Conservation (phyloP, 2,329 filamentous ascomycete genomes). For the Alternaria hordeiaustralica region DNA sequence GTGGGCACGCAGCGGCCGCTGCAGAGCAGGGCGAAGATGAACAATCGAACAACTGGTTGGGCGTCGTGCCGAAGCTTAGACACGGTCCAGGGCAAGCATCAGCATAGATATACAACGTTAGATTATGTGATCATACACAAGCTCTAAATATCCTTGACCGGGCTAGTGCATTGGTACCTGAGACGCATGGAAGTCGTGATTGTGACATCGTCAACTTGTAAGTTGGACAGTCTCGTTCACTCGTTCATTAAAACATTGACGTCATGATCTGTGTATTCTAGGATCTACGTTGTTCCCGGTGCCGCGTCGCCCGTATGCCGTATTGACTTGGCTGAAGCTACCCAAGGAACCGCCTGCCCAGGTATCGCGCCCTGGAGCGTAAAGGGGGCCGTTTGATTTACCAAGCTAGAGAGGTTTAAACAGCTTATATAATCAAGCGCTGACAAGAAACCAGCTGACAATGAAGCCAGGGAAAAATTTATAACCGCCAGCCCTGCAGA, state of each 20-base stretch:
- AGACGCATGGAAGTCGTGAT: not conserved
- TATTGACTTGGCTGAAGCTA: not conserved
- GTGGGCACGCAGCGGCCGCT: not conserved
- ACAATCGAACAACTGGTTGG: slow-evolving; percentile 18
- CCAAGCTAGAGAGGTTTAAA: not conserved
- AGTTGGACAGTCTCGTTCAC: not conserved
- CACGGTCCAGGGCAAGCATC: slow-evolving; percentile 8
- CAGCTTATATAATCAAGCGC: not conserved
- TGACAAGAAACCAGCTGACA: not conserved
- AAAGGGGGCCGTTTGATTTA: not conserved
- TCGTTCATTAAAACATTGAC: not conserved
- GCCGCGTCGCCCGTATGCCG: not conserved
- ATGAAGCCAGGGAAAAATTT: not conserved
- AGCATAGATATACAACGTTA: not conserved
- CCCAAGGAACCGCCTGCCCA: not conserved
- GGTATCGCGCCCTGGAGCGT: not conserved
- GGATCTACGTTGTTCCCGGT: not conserved
- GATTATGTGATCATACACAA: not conserved
- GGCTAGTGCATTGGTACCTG: not conserved
- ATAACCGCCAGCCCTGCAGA: not conserved
- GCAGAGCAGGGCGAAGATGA: slow-evolving; percentile 8
- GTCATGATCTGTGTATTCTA: not conserved
- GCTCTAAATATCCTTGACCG: not conserved
- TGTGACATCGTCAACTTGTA: not conserved
- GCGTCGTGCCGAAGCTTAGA: slow-evolving; percentile 15